A percentile compares a stretch with the other conserved stretches of the same genome.
These are phyloP conservation scores for Diaporthe sp. DNA, from an alignment of 2,329 filamentous ascomycete genomes.

Conservation along the genomic window DNA sequence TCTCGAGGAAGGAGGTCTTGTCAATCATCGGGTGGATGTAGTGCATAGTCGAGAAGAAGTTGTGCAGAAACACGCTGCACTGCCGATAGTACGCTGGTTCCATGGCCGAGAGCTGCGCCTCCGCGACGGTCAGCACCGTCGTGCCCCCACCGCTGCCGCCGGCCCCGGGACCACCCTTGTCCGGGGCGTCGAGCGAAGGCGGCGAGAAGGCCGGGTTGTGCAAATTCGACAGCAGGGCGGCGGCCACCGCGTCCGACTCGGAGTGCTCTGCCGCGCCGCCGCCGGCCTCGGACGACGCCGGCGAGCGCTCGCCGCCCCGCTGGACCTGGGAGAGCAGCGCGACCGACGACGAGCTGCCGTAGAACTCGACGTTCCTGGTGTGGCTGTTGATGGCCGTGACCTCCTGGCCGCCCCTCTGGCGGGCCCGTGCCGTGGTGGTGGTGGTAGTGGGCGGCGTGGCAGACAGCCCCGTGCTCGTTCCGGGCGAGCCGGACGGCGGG, in stretches of 20 bases:
- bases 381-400: slow-evolving; percentile 58
- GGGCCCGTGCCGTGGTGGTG: slow-evolving; percentile 43
- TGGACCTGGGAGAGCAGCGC: slow-evolving; percentile 58
- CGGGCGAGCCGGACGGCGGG: slow-evolving; percentile 40
- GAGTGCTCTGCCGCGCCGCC: slow-evolving; percentile 28
- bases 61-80: slow-evolving; percentile 58
- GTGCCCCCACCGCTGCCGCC: not conserved
- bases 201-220: slow-evolving; percentile 60
- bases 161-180: not conserved
- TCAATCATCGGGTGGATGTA: slow-evolving; percentile 50
- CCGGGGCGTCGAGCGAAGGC: slow-evolving; percentile 35
- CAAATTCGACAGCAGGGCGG: slow-evolving; percentile 54
- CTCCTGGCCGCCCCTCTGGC: slow-evolving; percentile 51
- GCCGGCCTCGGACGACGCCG: slow-evolving; percentile 28
- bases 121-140: not conserved
- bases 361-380: slow-evolving; percentile 60
- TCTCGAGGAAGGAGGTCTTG: slow-evolving; percentile 56
- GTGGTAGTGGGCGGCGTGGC: slow-evolving; percentile 41
- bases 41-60: slow-evolving; percentile 62
- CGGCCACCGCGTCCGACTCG: slow-evolving; percentile 48
- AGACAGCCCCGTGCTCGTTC: slow-evolving; percentile 37
- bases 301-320: slow-evolving; percentile 43
- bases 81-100: slow-evolving; percentile 54
- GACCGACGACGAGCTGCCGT: slow-evolving; percentile 60
- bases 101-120: slow-evolving; percentile 28